phyloP scores from a whole-genome alignment of 2,329 filamentous ascomycete genomes.

The Colletotrichum theobromicola region DNA sequence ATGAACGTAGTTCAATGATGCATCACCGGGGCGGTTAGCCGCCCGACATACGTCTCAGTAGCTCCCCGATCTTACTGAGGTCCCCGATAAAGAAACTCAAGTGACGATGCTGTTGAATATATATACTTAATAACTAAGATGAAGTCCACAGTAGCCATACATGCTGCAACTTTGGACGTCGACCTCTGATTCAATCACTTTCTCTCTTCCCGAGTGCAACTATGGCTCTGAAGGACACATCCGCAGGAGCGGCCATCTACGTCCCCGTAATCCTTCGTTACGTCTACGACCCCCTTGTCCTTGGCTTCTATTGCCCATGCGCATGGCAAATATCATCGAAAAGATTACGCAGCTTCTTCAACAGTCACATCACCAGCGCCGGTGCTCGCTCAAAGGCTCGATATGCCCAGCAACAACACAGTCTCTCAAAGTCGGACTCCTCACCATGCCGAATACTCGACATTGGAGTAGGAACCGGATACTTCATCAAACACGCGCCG shows the following conservation, averaged over 20 bases:
- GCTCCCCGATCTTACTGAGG: not conserved
- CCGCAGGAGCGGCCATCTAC: constrained; percentile 5
- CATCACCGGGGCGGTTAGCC: not conserved
- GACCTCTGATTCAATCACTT: not conserved
- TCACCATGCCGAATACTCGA: not conserved
- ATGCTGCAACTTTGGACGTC: rapidly evolving
- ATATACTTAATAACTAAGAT: not conserved
- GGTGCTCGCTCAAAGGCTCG: constrained; percentile 36
- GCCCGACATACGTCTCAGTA: not conserved
- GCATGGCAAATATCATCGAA: constrained; percentile 31
- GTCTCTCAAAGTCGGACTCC: not conserved
- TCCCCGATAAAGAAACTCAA: not conserved
- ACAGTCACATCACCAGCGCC: constrained; percentile 30
- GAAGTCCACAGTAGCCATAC: not conserved
- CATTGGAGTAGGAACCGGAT: not conserved
- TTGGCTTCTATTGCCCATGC: constrained; percentile 36
- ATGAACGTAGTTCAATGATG: not conserved
- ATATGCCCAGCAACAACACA: not conserved
- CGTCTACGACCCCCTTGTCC: constrained; percentile 35
- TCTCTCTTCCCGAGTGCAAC: not conserved
- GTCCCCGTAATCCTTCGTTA: not conserved
- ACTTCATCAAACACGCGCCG: not conserved
- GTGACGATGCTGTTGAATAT: not conserved
- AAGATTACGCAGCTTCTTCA: not conserved
- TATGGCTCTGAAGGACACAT: not conserved